Conservation (phyloP, 306 rosid species). For the Inga laurina region DNA sequence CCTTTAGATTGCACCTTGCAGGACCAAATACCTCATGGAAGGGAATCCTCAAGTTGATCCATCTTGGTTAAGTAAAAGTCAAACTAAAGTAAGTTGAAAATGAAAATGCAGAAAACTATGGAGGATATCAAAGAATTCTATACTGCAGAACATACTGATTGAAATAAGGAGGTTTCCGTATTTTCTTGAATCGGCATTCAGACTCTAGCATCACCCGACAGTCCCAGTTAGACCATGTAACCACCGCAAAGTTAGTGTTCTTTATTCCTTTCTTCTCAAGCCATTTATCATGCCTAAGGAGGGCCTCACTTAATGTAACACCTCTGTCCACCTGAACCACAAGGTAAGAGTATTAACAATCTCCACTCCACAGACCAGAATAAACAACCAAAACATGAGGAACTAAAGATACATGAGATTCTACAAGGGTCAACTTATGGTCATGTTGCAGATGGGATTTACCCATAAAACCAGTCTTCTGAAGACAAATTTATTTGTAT, state of each 20-base stretch:
- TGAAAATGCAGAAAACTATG: conserved; percentile 15
- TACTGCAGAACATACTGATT: conserved; percentile 56
- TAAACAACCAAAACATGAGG: conserved; percentile 1
- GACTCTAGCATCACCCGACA: conserved; percentile 94
- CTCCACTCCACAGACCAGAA: conserved; percentile 21
- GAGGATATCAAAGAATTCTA: conserved; percentile 16
- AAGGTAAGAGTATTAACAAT: conserved; percentile 26
- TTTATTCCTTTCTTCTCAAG: conserved; percentile 92
- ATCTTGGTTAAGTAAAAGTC: conserved; percentile 45
- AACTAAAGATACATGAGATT: conserved; percentile 3
- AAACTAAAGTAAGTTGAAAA: conserved; percentile 36
- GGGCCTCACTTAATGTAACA: conserved; percentile 83
- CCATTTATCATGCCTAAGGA: conserved; percentile 94
- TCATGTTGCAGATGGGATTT: not conserved
- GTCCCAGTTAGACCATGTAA: conserved; percentile 96
- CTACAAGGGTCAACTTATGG: not conserved
- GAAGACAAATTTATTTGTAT: not conserved
- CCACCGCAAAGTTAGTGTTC: conserved; percentile 86
- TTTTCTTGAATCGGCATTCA: conserved; percentile 91
- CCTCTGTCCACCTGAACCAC: conserved; percentile 87
- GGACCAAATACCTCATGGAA: conserved; percentile 83
- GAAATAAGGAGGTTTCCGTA: conserved; percentile 86
- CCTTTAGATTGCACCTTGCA: conserved; percentile 80
- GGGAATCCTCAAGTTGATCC: conserved; percentile 89
- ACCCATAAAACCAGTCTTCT: not conserved